A percentile compares a stretch with the other conserved stretches of the same genome.
phyloP scores from a whole-genome alignment of 257 asterid species.

The Ilex aquifolium region DNA sequence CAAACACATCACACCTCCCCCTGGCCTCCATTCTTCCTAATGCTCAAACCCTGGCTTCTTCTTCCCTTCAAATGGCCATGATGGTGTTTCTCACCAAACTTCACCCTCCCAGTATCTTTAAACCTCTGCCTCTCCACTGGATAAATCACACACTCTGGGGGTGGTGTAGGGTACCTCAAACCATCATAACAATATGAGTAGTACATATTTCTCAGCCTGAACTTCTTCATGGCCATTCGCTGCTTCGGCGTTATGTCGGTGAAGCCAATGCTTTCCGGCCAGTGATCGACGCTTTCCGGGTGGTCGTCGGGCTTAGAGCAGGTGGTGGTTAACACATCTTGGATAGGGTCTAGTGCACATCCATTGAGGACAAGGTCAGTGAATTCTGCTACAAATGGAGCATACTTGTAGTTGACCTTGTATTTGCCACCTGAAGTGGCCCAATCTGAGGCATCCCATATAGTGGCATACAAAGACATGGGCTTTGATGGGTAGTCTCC shows the following conservation, averaged over 20 bases:
- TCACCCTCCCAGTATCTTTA: constrained; percentile 62
- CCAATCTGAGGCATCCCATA: constrained; percentile 98
- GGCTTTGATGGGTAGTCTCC: constrained; percentile 90
- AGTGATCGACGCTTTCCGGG: constrained; percentile 28
- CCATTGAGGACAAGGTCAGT: constrained; percentile 76
- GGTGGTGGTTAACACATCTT: constrained; percentile 37
- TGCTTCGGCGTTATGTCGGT: constrained; percentile 40
- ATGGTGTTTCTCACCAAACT: constrained; percentile 37
- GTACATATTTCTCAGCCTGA: constrained; percentile 58
- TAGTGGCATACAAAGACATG: constrained; percentile 83
- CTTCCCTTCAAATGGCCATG: constrained; percentile 39
- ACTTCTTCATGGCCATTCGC: constrained; percentile 52
- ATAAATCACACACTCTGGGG: constrained; percentile 67
- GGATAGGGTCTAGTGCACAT: constrained; percentile 56
- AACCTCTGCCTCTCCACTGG: constrained; percentile 35
- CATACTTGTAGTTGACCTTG: constrained; percentile 68
- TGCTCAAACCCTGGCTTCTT: constrained; percentile 23
- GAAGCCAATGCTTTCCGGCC: not conserved
- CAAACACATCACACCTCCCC: no score
- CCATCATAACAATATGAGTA: constrained; percentile 75
- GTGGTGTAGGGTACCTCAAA: constrained; percentile 50
- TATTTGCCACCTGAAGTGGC: constrained; percentile 93
- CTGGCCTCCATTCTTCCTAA: not conserved
- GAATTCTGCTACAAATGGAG: constrained; percentile 82
- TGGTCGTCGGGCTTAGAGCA: constrained; percentile 28